phyloP scores from a whole-genome alignment of 331 rosid species.

The Quercus lobata region DNA sequence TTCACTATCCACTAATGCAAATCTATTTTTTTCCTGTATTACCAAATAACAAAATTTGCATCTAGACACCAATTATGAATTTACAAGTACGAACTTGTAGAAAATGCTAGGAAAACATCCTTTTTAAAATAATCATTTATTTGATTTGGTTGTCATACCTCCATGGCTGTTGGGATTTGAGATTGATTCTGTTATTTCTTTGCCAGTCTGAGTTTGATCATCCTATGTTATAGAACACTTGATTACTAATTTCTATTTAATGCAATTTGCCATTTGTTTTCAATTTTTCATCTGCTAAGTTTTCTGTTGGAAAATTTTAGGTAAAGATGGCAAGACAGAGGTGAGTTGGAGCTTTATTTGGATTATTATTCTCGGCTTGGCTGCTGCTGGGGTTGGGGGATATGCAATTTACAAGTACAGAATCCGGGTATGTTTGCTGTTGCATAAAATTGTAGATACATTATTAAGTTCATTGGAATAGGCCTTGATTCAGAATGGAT shows the following conservation, averaged over 20 bases:
- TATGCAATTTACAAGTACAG: conserved; percentile 90
- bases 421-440: conserved; percentile 65
- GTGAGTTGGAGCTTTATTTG: conserved; percentile 54
- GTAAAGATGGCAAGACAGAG: conserved; percentile 29
- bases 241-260: background rate
- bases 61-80: background rate
- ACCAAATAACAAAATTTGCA: background rate
- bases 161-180: background rate
- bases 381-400: conserved; percentile 58
- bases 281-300: background rate
- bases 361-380: conserved; percentile 52
- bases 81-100: background rate
- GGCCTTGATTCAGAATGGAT: background rate
- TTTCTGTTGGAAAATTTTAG: conserved; percentile 28
- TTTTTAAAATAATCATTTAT: background rate
- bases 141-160: background rate
- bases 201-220: background rate
- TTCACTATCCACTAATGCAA: background rate
- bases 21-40: background rate
- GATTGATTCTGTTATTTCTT: background rate
- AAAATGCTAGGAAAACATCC: background rate
- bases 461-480: background rate
- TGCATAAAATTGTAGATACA: background rate
- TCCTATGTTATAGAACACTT: background rate
- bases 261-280: background rate